Base-by-base conservation (phyloP, 768 basidiomycete species). In the Lyophyllum shimeji region DNA sequence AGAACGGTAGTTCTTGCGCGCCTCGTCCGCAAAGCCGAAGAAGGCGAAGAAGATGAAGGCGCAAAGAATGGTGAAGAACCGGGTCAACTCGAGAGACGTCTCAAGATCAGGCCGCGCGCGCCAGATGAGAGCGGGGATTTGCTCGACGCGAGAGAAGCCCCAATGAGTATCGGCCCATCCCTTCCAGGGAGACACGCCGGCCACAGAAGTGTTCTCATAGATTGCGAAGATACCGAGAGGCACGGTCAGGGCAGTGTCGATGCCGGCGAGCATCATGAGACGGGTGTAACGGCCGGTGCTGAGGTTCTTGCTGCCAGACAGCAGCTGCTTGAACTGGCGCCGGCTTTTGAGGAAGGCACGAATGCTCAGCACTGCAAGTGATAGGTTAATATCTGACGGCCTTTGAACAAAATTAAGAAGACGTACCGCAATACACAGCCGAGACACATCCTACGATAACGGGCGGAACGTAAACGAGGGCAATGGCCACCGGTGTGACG, bases 11-110 rank as follows among this genome's bases (percentile, higher is more conserved):
- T 77, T 68, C 58, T 69, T 75, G 27, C 75, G 67, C 8, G 82
- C 82, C 60, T 84, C 83, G 24, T 71, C 70, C 0, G 75, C 77
- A 39, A 84, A 76, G 5, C 82, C 83, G 61, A 86, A 86, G 67
- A 82, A 77, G 7, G 62, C 60, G 59, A 86, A 86, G 69, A 84
- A 84, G 15, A 75, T 5, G 45, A 82, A 67, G 1, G 78, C 75
- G 46, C 71, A 75, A 9, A 74, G 11, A 46, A 76, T 65, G 1
- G 56, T 55, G 0, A 64, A 40, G 79, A 82, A 83, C 7, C 81
- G 72, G 1, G 65, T 60, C 21, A 73, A 33, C 61, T 81, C 73
- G 1, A 78, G 1, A 0, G 56, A 15, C 3, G 60, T 25, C 0
- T 65, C 61, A 5, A 42, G 0, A 1, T 0, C 1, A 56, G 67